Base-by-base conservation (phyloP, 2,329 filamentous ascomycete genomes). In the Paradendryphiella salina region DNA sequence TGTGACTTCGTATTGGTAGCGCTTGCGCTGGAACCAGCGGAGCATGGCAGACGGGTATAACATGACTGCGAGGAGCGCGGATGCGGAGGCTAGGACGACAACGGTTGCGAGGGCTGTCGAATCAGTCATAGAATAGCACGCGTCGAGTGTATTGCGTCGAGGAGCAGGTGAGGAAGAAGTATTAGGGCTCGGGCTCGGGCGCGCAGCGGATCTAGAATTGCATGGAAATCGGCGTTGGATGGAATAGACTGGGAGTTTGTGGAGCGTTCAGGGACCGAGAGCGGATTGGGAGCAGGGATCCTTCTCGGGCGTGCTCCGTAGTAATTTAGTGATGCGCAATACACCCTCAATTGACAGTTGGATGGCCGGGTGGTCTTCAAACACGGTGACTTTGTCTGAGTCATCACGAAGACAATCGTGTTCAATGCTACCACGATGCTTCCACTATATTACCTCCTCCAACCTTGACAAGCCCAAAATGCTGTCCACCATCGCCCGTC, bases 1-100 rank as follows among this genome's bases (percentile, higher is more conserved):
- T 10, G 93, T 96, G 73, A 97, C 93, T 78, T 99, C 94, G 73
- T 97, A 91, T 80, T 97, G 94, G 80, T 97, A 96, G 73, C 92
- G 86, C 82, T 99, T 99, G 75, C 92, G 84, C 75, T 91, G 86
- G 62, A 97, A 81, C 90, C 92, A 96, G 74, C 87, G 86, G 60
- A 89, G 83, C 65, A 95, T 71, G 26, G 76, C 75, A 20, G 79
- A 77, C 9, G 82, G 75, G 54, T 77, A 77, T 32, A 78, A 67
- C 66, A 79, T 76, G 33, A 72, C 61, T 66, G 72, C 72, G 66
- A 76, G 63, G 53, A 79, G 70, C 48, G 73, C 68, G 48, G 71
- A 65, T 49, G 73, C 65, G 43, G 64, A 59, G 55, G 63, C 50
- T 40, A 74, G 63, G 52, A 76, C 66, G 56, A 72, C 45, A 56